These are phyloP conservation scores for Pleurotus pulmonarius DNA, from an alignment of 768 basidiomycete genomes.

Conservation along the genomic window DNA sequence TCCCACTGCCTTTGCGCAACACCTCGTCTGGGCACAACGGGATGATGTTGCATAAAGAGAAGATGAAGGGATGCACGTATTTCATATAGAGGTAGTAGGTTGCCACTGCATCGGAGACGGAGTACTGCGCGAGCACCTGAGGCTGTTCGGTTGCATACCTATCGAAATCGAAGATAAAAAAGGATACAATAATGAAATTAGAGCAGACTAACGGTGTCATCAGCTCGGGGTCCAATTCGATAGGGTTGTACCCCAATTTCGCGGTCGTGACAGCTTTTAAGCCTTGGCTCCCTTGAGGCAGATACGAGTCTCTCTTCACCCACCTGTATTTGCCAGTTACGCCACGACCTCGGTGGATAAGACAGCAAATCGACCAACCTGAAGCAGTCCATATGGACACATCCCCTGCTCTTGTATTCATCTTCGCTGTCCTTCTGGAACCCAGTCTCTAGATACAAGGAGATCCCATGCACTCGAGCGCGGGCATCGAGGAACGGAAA, in stretches of 20 bases:
- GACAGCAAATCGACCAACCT: background rate
- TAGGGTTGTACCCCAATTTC: slow-evolving; percentile 95
- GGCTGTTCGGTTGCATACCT: slow-evolving; percentile 98
- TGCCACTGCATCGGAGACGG: slow-evolving; percentile 99
- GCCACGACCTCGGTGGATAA: too few relatives aligned
- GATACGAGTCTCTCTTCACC: slow-evolving; percentile 98
- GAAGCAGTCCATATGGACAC: slow-evolving; percentile 99
- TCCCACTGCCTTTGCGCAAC: slow-evolving; percentile 91
- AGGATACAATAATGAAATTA: background rate
- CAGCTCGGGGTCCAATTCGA: slow-evolving; percentile 95
- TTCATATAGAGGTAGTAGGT: slow-evolving; percentile 99
- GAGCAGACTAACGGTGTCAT: slow-evolving; percentile 88
- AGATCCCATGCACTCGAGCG: slow-evolving; percentile 83
- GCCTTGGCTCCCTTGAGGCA: slow-evolving; percentile 98
- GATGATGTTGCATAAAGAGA: slow-evolving; percentile 98
- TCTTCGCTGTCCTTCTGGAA: slow-evolving; percentile 90
- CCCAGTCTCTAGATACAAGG: slow-evolving; percentile 94
- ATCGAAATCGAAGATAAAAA: slow-evolving; percentile 4
- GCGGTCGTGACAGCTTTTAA: slow-evolving; percentile 96
- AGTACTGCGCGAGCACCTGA: slow-evolving; percentile 92
- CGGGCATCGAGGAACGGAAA: slow-evolving; percentile 94
- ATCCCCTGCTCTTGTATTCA: slow-evolving; percentile 90
- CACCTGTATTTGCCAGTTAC: slow-evolving; percentile 47
- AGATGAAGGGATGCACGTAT: slow-evolving; percentile 99
- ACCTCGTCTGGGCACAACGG: slow-evolving; percentile 97